phyloP scores from a whole-genome alignment of 768 basidiomycete genomes.

The Ramaria sp. region DNA sequence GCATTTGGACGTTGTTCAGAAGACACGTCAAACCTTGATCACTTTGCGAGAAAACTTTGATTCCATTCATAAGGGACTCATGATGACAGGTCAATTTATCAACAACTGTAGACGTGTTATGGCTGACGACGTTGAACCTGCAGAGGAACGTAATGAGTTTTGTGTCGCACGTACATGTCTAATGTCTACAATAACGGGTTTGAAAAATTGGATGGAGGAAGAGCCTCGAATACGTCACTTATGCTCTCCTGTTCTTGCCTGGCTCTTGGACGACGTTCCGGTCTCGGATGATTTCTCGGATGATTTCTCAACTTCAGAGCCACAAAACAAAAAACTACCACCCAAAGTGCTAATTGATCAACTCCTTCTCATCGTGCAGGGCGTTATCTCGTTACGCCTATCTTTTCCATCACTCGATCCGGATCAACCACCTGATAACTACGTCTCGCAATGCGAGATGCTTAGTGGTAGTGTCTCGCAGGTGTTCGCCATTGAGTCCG shows the following conservation, averaged over 20 bases:
- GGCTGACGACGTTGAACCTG: neutral
- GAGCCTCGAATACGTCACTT: slow-evolving; percentile 21
- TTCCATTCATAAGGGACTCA: neutral
- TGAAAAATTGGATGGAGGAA: slow-evolving; percentile 9
- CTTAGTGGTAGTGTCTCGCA: slow-evolving; percentile 23
- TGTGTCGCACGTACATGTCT: neutral
- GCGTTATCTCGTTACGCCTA: slow-evolving; percentile 34
- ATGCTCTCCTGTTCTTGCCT: slow-evolving; percentile 21
- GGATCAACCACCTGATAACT: slow-evolving; percentile 27
- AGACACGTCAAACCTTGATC: neutral
- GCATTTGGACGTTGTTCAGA: neutral
- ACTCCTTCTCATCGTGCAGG: slow-evolving; percentile 57
- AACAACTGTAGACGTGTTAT: neutral
- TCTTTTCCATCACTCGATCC: neutral
- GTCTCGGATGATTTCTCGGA: neutral
- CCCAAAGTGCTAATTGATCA: slow-evolving; percentile 42
- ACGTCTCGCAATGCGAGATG: slow-evolving; percentile 37
- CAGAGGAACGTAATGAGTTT: neutral
- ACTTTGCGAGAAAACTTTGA: neutral
- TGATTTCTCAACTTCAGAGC: neutral
- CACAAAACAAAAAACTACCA: slow-evolving; percentile 11
- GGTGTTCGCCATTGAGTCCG: slow-evolving; percentile 24
- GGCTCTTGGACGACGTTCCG: slow-evolving; percentile 17
- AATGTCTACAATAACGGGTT: neutral
- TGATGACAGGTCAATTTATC: neutral